Evolutionary conservation across 345 rosid genomes (phyloP).

Genomic region (Populus alba): DNA sequence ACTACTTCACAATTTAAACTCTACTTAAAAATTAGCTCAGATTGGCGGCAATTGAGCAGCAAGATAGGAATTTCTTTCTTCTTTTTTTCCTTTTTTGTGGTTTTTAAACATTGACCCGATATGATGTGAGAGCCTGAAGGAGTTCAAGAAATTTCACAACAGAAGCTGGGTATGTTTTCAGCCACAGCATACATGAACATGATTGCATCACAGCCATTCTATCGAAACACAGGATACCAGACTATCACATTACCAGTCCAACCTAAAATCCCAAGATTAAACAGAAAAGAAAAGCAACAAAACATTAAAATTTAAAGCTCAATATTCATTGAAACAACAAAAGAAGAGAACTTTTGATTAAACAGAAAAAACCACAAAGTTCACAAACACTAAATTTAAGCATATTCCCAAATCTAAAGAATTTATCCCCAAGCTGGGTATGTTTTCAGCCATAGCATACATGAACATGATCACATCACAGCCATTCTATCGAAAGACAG

Average conservation of each 20-base stretch:
- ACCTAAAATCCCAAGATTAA: not conserved
- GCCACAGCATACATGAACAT: not conserved
- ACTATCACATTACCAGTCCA: not conserved
- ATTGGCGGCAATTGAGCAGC: too few species aligned
- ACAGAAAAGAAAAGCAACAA: not conserved
- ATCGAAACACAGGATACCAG: too few species aligned
- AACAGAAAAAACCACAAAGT: not conserved
- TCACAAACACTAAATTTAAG: not conserved
- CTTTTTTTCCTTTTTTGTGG: too few species aligned
- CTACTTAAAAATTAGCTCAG: too few species aligned
- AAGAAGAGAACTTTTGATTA: not conserved
- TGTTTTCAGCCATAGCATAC: not conserved
- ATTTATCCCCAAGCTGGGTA: not conserved
- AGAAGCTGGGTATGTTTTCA: not conserved
- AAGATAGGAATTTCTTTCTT: too few species aligned
- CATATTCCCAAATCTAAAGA: not conserved
- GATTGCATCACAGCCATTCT: not conserved
- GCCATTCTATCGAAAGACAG: too few species aligned
- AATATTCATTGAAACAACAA: not conserved
- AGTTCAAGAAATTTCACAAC: not conserved
- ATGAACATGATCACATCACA: not conserved
- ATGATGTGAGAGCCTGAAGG: not conserved
- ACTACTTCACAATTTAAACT: too few species aligned
- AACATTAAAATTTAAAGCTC: not conserved
- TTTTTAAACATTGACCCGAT: not conserved